A percentile compares a stretch with the other conserved stretches of the same genome.
phyloP scores from a whole-genome alignment of 2,329 filamentous ascomycete species.

The Ophiocordyceps australis region DNA sequence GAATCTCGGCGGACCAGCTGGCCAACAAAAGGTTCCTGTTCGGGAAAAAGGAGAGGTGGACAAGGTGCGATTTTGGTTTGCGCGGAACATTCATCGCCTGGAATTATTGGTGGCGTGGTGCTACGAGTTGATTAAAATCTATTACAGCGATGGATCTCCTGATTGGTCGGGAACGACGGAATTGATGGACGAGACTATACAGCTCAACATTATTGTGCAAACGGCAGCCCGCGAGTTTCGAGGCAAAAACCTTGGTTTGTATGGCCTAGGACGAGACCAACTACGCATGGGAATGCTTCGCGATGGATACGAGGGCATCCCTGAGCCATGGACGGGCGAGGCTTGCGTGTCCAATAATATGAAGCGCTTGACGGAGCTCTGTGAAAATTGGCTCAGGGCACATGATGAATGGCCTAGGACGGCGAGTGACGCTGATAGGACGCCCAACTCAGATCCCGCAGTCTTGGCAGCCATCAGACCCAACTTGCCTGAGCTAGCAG shows the following conservation, averaged over 20 bases:
- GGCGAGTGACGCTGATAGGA: slow-evolving; percentile 12
- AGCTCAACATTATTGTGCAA: slow-evolving; percentile 40
- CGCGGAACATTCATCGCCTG: slow-evolving; percentile 54
- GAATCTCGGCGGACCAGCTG: slow-evolving; percentile 54
- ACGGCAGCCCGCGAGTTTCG: slow-evolving; percentile 52
- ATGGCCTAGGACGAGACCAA: slow-evolving; percentile 53
- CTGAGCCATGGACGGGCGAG: slow-evolving; percentile 75
- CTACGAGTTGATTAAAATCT: slow-evolving; percentile 55
- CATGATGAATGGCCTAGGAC: no score
- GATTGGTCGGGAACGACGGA: slow-evolving; percentile 35
- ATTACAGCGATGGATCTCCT: slow-evolving; percentile 42
- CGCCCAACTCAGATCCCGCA: slow-evolving; percentile 13
- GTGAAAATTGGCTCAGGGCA: slow-evolving; percentile 33
- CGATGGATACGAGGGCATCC: slow-evolving; percentile 47
- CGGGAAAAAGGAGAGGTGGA: slow-evolving; percentile 54
- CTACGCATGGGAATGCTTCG: slow-evolving; percentile 46
- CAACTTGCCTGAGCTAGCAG: slow-evolving; percentile 30
- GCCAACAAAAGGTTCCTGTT: slow-evolving; percentile 50
- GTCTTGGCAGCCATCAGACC: slow-evolving; percentile 26
- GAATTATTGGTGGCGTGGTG: slow-evolving; percentile 66
- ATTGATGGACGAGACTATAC: slow-evolving; percentile 48
- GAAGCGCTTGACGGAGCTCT: slow-evolving; percentile 40
- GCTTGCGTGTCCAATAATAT: slow-evolving; percentile 41
- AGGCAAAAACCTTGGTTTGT: slow-evolving; percentile 45
- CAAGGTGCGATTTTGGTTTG: slow-evolving; percentile 70